Evolutionary conservation across 1,284 basidiomycete species (phyloP).

Genomic region (Puccinia horiana): DNA sequence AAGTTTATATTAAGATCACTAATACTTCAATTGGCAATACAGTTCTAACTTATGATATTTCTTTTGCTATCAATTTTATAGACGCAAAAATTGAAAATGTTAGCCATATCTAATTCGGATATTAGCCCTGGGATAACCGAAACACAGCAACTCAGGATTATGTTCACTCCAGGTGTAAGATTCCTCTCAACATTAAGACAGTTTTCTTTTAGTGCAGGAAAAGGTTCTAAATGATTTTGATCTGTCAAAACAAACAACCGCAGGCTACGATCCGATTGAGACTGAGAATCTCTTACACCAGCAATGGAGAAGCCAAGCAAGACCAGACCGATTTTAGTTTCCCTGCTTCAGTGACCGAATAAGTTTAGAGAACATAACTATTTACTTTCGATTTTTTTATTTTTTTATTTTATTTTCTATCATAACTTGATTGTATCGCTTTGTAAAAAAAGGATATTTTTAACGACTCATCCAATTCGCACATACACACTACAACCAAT

Average conservation of each 20-base stretch:
- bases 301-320: conserved; percentile 71
- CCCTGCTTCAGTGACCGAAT: conserved; percentile 71
- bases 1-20: conserved; percentile 51
- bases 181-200: neutral
- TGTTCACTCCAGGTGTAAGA: conserved; percentile 82
- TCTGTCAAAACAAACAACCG: neutral
- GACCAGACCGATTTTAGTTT: conserved; percentile 96
- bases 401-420: neutral
- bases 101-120: conserved; percentile 86
- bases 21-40: too few relatives aligned
- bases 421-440: conserved; percentile 16
- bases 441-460: conserved; percentile 25
- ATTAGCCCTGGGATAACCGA: conserved; percentile 77
- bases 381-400: neutral
- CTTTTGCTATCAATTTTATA: conserved; percentile 59
- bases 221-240: neutral
- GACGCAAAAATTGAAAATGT: conserved; percentile 98
- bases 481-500: too few relatives aligned
- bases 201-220: neutral
- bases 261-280: conserved; percentile 82
- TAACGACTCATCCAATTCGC: too few relatives aligned
- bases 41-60: neutral
- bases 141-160: conserved; percentile 91
- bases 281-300: conserved; percentile 75
- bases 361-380: neutral